Conservation (phyloP, 345 rosid species). For the Melaleuca alternifolia region DNA sequence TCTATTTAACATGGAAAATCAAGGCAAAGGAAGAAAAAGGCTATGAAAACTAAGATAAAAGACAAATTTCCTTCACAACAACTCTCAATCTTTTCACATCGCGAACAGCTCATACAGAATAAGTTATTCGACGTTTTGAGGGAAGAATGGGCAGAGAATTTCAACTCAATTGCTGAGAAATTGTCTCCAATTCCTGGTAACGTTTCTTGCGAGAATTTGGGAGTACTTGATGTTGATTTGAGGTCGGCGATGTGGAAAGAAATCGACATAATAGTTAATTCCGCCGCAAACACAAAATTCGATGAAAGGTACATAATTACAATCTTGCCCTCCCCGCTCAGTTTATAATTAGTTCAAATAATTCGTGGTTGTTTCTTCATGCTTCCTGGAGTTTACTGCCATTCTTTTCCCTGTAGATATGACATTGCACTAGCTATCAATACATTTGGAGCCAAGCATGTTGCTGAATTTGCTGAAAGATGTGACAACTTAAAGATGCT, state of each 20-base stretch:
- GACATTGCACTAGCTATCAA: slow-evolving; percentile 50
- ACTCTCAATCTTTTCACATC: not conserved
- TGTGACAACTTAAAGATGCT: slow-evolving; percentile 35
- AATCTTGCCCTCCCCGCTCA: not conserved
- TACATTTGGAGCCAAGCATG: slow-evolving; percentile 47
- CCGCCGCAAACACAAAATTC: slow-evolving; percentile 24
- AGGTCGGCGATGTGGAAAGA: slow-evolving; percentile 15
- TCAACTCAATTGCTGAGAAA: not conserved
- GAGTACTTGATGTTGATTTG: slow-evolving; percentile 6
- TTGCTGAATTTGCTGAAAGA: slow-evolving; percentile 40
- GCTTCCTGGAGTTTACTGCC: too few species aligned
- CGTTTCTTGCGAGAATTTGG: slow-evolving; percentile 9
- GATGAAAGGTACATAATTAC: not conserved
- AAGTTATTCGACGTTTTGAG: slow-evolving; percentile 4
- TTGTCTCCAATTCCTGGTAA: slow-evolving; percentile 17
- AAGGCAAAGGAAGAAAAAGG: not conserved
- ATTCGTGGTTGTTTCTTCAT: not conserved
- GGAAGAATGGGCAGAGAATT: slow-evolving; percentile 3
- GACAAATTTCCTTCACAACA: not conserved
- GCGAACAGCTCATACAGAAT: not conserved
- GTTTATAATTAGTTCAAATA: not conserved
- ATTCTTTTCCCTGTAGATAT: slow-evolving; percentile 6
- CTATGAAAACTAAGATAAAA: not conserved
- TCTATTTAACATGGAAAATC: not conserved
- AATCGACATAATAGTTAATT: slow-evolving; percentile 20